Base-by-base conservation (phyloP, 371 early-diverging fungal genomes). In the Entomophthora muscae region DNA sequence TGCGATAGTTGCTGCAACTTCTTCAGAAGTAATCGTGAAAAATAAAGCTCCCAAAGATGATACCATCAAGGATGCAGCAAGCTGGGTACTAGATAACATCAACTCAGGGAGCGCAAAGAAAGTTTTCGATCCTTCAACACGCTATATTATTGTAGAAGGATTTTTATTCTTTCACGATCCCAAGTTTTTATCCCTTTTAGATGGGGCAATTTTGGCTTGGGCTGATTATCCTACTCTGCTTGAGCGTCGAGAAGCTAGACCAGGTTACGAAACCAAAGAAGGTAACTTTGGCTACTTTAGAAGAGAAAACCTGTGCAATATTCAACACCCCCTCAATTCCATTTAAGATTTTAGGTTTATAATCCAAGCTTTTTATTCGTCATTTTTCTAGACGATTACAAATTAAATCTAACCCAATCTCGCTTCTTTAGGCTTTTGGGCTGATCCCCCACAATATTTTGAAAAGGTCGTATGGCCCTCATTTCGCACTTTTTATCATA, bases 401-500 rank as follows among this genome's bases (percentile, higher is more conserved):
- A n/a, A n/a, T n/a, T n/a, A n/a, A n/a, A n/a, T n/a, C n/a, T n/a
- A n/a, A n/a, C n/a, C n/a, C n/a, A n/a, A n/a, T n/a, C n/a, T n/a
- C n/a, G n/a, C n/a, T n/a, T n/a, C 23, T 12, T 21, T 69, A 76
- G 84, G 82, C 0, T 81, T 81, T 54, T 88, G 90, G 91, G 70
- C 66, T 0, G 93, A 92, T 70, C 90, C 93, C n/a, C 89, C 89
- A 0, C 79, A 78, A 1, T 92, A 90, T 66, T 92, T 90, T 74
- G 85, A 88, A 63, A 66, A 73, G 1, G 74, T 89, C 66, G 93
- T 92, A 2, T 92, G 89, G 88, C 90, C 91, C 22, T 61, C 61
- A 22, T 61, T 61, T 42, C 12, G 10, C 2, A 30, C 42, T 17
- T 42, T 10, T 42, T 42, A 42, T 17, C 42, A 17, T 17, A 10